phyloP scores from a whole-genome alignment of 192 early-diverging fungal species.

The Coemansia sp. region DNA sequence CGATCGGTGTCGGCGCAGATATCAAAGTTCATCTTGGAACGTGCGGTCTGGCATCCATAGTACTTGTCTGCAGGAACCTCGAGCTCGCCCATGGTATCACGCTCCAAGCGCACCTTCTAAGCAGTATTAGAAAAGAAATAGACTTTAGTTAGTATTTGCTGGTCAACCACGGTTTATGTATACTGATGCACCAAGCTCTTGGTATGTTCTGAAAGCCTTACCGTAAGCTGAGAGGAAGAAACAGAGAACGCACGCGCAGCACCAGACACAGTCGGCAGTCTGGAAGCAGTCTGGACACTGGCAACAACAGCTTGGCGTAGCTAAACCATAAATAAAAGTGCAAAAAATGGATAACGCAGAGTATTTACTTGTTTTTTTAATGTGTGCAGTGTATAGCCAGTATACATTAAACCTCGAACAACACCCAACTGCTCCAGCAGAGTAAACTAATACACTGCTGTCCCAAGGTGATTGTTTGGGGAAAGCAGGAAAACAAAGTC shows the following conservation, averaged over 20 bases:
- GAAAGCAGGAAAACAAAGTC: background rate
- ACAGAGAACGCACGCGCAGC: constrained; percentile 49
- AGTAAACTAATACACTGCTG: too few relatives aligned
- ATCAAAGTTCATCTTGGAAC: constrained; percentile 97
- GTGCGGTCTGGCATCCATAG: constrained; percentile 97
- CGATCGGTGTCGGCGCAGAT: constrained; percentile 90
- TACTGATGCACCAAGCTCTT: constrained; percentile 7
- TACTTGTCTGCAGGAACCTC: constrained; percentile 94
- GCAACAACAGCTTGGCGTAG: constrained; percentile 44
- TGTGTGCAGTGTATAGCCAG: background rate
- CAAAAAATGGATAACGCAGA: background rate
- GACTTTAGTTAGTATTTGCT: background rate
- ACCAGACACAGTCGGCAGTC: constrained; percentile 12
- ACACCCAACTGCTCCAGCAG: too few relatives aligned
- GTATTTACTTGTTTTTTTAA: background rate
- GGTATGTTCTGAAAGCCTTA: constrained; percentile 24
- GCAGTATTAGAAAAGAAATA: background rate
- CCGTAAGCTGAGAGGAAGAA: constrained; percentile 41
- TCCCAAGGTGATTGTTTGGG: too few relatives aligned
- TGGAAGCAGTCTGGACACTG: constrained; percentile 27
- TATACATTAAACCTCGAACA: too few relatives aligned
- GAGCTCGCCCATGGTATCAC: constrained; percentile 93
- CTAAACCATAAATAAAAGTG: constrained; percentile 21
- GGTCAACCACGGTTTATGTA: background rate
- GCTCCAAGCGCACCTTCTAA: constrained; percentile 65